Percentiles rank a stretch among this genome's conserved stretches.
phyloP scores from a whole-genome alignment of 2,329 filamentous ascomycete genomes.

The Fusarium siculi region DNA sequence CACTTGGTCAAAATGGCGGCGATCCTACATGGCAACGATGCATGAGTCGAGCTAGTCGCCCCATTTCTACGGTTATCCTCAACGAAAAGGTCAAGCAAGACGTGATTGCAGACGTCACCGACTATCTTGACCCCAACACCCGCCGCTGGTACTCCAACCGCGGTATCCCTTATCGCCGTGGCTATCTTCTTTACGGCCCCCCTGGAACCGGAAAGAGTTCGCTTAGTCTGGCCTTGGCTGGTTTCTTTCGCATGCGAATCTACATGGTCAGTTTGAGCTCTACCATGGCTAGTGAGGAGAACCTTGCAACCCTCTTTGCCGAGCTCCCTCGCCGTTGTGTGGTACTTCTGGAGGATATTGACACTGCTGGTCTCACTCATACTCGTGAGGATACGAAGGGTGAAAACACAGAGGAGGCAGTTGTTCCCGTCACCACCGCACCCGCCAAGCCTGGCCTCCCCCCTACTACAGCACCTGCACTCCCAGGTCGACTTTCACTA shows the following conservation, averaged over 20 bases:
- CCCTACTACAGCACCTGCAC: neutral
- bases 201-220: constrained; percentile 84
- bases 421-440: constrained; percentile 16
- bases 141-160: constrained; percentile 84
- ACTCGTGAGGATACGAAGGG: constrained; percentile 57
- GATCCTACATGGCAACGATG: constrained; percentile 70
- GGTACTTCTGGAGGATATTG: constrained; percentile 80
- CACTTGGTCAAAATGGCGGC: constrained; percentile 51
- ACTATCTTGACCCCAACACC: constrained; percentile 71
- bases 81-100: constrained; percentile 68
- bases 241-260: constrained; percentile 75
- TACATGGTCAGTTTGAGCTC: constrained; percentile 78
- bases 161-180: constrained; percentile 86
- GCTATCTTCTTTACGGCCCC: constrained; percentile 84
- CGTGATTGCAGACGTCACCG: constrained; percentile 68
- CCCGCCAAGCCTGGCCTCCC: constrained; percentile 15
- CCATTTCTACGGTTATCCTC: constrained; percentile 73
- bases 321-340: constrained; percentile 76
- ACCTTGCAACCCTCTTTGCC: constrained; percentile 70
- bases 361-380: constrained; percentile 76
- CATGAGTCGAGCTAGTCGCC: constrained; percentile 68
- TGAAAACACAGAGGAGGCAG: constrained; percentile 34
- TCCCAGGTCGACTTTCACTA: constrained; percentile 66
- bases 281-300: constrained; percentile 71
- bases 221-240: constrained; percentile 75